phyloP scores from a whole-genome alignment of 108 stramenopile species.

The Discostella pseudostelligera region DNA sequence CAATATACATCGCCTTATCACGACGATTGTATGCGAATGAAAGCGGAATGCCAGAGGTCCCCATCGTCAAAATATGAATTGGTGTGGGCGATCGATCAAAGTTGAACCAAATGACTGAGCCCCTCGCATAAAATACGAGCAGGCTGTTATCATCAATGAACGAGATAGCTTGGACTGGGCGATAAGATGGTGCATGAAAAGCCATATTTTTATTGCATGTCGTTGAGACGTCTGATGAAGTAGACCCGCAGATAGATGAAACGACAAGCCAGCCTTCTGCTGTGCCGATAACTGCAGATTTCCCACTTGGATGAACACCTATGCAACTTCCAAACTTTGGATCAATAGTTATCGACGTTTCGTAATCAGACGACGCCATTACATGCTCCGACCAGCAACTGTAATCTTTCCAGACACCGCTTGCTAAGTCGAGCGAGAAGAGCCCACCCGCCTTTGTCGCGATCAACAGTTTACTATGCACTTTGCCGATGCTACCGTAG shows the following conservation, averaged over 20 bases:
- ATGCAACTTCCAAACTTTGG: constrained; percentile 59
- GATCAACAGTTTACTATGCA: constrained; percentile 35
- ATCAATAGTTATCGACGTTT: constrained; percentile 21
- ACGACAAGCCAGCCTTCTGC: constrained; percentile 59
- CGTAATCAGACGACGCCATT: constrained; percentile 6
- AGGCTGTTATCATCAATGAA: constrained; percentile 50
- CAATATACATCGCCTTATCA: constrained; percentile 47
- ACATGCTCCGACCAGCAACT: constrained; percentile 50
- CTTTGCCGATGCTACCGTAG: constrained; percentile 13
- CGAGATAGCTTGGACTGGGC: constrained; percentile 52
- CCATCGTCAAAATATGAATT: constrained; percentile 29
- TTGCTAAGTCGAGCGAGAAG: constrained; percentile 38
- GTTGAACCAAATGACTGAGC: constrained; percentile 52
- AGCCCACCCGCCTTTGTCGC: constrained; percentile 60
- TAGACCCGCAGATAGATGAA: background rate
- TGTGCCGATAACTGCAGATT: constrained; percentile 55
- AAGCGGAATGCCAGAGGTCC: constrained; percentile 57
- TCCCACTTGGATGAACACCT: constrained; percentile 28
- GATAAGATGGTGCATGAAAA: constrained; percentile 28
- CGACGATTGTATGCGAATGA: constrained; percentile 47
- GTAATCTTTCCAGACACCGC: constrained; percentile 32
- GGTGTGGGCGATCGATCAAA: constrained; percentile 17
- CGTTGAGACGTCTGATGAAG: constrained; percentile 1
- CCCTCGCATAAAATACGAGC: constrained; percentile 63
- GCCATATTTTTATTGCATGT: constrained; percentile 5